Conservation (phyloP, 2,329 filamentous ascomycete genomes). For the Aureobasidium leucospermi region DNA sequence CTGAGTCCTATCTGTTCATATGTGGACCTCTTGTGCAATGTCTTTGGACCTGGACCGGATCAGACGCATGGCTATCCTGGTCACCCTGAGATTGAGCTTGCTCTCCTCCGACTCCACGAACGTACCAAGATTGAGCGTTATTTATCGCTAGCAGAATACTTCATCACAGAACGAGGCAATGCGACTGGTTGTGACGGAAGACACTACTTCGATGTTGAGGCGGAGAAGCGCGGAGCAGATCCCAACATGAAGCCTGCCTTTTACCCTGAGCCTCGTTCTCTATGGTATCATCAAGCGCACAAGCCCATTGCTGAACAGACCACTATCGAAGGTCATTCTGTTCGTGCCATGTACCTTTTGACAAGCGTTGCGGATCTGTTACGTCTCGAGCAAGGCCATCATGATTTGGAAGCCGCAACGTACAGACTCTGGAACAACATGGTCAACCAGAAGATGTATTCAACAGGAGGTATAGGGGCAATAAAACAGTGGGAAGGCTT, state of each 20-base stretch:
- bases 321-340: conserved; percentile 52
- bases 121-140: conserved; percentile 33
- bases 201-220: conserved; percentile 51
- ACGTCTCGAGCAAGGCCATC: conserved; percentile 30
- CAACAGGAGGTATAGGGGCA: conserved; percentile 54
- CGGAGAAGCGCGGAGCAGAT: conserved; percentile 42
- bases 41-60: conserved; percentile 44
- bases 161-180: conserved; percentile 52
- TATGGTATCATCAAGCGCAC: conserved; percentile 52
- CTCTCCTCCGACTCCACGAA: conserved; percentile 40
- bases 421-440: conserved; percentile 52
- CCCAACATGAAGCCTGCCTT: conserved; percentile 22
- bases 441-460: conserved; percentile 54
- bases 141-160: conserved; percentile 47
- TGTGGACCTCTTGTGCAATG: conserved; percentile 43
- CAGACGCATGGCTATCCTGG: conserved; percentile 55
- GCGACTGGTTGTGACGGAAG: conserved; percentile 40
- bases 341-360: conserved; percentile 54
- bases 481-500: conserved; percentile 56
- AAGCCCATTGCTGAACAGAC: conserved; percentile 47
- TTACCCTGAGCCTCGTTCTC: conserved; percentile 20
- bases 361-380: conserved; percentile 52
- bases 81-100: conserved; percentile 50
- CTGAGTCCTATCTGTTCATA: conserved; percentile 49
- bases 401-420: conserved; percentile 30